phyloP scores from a whole-genome alignment of 495 filamentous ascomycete species.

The Penicillium ucsense region DNA sequence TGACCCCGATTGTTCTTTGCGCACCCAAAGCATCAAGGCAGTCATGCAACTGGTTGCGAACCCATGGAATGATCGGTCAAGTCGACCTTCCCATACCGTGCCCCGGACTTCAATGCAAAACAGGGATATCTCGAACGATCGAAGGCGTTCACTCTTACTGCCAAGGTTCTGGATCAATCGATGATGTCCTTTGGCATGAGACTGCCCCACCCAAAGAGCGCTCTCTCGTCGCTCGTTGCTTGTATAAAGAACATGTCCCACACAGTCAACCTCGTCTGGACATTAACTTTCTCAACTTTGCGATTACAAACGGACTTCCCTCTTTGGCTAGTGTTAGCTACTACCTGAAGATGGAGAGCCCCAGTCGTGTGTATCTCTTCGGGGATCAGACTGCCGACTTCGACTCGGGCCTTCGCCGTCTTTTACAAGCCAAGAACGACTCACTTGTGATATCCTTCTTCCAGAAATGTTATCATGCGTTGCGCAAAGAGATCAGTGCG shows the following conservation, averaged over 20 bases:
- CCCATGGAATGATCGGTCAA: not conserved
- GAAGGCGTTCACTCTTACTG: not conserved
- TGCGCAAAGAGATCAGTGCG: conserved; percentile 53
- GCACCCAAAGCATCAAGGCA: conserved; percentile 5
- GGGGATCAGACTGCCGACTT: conserved; percentile 75
- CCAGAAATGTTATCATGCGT: conserved; percentile 47
- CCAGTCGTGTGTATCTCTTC: conserved; percentile 45
- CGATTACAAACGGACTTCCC: not conserved
- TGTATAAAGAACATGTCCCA: conserved; percentile 18
- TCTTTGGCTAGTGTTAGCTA: conserved; percentile 5
- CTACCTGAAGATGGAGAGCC: conserved; percentile 21
- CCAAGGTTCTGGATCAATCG: conserved; percentile 2
- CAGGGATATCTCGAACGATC: conserved; percentile 1
- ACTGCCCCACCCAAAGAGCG: conserved; percentile 2
- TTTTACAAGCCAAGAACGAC: conserved; percentile 55
- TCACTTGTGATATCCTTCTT: conserved; percentile 57
- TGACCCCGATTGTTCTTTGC: not conserved
- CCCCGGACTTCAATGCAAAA: not conserved
- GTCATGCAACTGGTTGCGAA: not conserved
- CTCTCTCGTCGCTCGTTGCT: not conserved
- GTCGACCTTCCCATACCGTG: not conserved
- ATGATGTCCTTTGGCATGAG: conserved; percentile 1
- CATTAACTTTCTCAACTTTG: too few relatives aligned
- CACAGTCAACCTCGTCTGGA: not conserved
- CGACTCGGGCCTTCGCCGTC: conserved; percentile 52